Evolutionary conservation across 2,329 filamentous ascomycete genomes (phyloP), one percentile per base, ranked within the genome.

Genomic region (Xylariaceae sp.): DNA sequence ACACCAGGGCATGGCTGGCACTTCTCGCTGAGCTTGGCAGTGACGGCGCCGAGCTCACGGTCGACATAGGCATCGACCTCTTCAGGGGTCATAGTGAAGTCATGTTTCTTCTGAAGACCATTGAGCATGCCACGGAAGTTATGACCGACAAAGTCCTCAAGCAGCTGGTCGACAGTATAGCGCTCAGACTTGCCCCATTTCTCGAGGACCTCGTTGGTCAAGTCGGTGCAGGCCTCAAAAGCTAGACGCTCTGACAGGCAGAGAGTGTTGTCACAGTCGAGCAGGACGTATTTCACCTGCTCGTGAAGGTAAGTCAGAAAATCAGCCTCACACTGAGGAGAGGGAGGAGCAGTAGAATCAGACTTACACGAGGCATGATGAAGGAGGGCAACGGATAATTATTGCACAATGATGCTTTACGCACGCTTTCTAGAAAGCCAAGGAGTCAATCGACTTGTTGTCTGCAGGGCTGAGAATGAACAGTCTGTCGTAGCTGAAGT

Each of bases 121-220:
- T 73, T 64, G 64, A 88, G 79, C 83, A 88, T 88, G 59, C 83
- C 82, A 48, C 83, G 83, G 72, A 88, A 88, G 72, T 87, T 88
- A 63, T 86, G 80, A 53, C 85, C 85, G 49, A 89, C 83, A 57
- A 87, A 89, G 64, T 87, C 81, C 49, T 75, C 70, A 60, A 88
- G 81, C 45, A 89, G 78, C 56, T 79, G 71, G 11, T 80, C 76
- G 48, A 79, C 79, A 3, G 82, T 84, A 70, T 87, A 89, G 58
- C 76, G 79, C 43, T 78, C 73, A 22, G 72, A 53, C 58, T 81
- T 73, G 60, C 69, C 66, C 56, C 79, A 72, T 61, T 78, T 79
- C 58, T 76, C 73, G 55, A 88, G 73, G 54, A 88, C 79, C 63
- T 86, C 77, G 65, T 89, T 89, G 67, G 82, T 79, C 51, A 88